phyloP scores from a whole-genome alignment of 2,329 filamentous ascomycete species.

The Xylaria sp. region DNA sequence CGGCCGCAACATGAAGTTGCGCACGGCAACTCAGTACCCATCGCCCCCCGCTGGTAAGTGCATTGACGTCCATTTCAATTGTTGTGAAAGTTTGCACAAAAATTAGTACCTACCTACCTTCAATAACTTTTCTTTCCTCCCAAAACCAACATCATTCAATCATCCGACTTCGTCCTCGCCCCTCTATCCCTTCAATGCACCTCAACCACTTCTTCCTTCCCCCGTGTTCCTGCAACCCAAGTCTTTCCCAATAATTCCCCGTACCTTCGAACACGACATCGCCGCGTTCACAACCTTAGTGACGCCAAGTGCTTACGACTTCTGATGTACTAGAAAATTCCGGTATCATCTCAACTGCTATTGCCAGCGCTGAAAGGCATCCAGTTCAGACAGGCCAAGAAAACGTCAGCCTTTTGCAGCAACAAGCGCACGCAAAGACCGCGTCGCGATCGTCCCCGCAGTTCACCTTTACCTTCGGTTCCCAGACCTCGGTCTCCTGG shows the following conservation, averaged over 20 bases:
- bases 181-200: background rate
- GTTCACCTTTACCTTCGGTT: conserved; percentile 95
- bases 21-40: conserved; percentile 38
- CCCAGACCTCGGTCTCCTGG: conserved; percentile 76
- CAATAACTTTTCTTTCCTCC: background rate
- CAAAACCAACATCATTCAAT: background rate
- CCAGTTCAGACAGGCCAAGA: conserved; percentile 63
- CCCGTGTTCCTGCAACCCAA: no score
- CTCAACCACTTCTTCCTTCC: no score
- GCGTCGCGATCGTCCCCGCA: conserved; percentile 68
- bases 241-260: no score
- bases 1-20: conserved; percentile 43
- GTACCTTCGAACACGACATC: background rate
- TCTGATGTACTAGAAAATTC: conserved; percentile 41
- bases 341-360: conserved; percentile 88
- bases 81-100: background rate
- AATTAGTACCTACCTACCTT: no score
- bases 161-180: background rate
- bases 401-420: conserved; percentile 71
- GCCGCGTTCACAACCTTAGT: background rate
- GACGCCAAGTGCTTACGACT: conserved; percentile 19
- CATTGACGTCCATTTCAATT: background rate
- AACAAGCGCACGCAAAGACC: conserved; percentile 56
- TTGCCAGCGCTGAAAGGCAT: conserved; percentile 76
- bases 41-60: conserved; percentile 42